These are phyloP conservation scores for Candida anutae DNA, from an alignment of 1,139 yeast genomes.

Conservation along the genomic window DNA sequence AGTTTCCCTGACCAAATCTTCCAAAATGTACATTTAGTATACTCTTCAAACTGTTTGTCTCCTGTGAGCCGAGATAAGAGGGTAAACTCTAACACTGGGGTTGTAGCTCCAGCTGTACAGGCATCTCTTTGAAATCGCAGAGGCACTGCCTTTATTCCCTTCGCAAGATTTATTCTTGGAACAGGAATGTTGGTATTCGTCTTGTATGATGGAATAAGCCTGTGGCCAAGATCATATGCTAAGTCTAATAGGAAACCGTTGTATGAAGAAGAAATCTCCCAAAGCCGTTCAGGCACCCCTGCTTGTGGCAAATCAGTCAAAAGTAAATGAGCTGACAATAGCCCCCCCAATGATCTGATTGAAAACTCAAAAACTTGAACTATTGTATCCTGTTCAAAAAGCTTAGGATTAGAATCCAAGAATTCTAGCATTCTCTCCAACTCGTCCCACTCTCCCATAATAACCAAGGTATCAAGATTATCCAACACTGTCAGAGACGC, in stretches of 20 bases:
- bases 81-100: conserved; percentile 74
- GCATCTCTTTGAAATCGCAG: conserved; percentile 47
- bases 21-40: conserved; percentile 57
- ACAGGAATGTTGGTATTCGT: conserved; percentile 57
- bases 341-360: conserved; percentile 72
- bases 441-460: conserved; percentile 55
- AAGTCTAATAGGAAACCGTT: conserved; percentile 61
- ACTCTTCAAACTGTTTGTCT: conserved; percentile 60
- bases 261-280: conserved; percentile 30
- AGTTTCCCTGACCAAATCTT: conserved; percentile 66
- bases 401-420: conserved; percentile 27
- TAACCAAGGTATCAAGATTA: conserved; percentile 68
- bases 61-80: conserved; percentile 66
- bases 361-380: conserved; percentile 86
- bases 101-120: conserved; percentile 81
- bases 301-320: conserved; percentile 34
- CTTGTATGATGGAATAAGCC: conserved; percentile 60
- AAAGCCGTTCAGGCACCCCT: conserved; percentile 7
- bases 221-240: conserved; percentile 66
- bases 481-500: conserved; percentile 73
- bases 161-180: conserved; percentile 59
- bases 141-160: conserved; percentile 43
- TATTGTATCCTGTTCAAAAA: conserved; percentile 57
- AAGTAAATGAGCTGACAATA: conserved; percentile 69
- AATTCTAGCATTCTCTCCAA: conserved; percentile 44